These are phyloP conservation scores for Phytophthora macrochlamydospora DNA, from an alignment of 352 stramenopile genomes.

Conservation along the genomic window DNA sequence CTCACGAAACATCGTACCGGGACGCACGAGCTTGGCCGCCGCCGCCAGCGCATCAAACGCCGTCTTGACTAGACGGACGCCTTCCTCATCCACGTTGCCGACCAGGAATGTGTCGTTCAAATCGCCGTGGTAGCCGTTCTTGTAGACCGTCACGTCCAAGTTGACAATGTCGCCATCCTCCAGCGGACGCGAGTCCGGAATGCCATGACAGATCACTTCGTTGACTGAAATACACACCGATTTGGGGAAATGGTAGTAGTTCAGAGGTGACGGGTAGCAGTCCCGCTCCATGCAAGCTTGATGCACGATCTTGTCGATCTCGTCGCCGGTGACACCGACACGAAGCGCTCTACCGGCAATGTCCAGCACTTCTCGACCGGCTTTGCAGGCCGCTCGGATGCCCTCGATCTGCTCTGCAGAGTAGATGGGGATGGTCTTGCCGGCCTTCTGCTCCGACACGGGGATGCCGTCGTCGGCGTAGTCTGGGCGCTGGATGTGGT, in stretches of 20 bases:
- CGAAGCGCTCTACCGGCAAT: conserved; percentile 84
- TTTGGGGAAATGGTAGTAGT: conserved; percentile 98
- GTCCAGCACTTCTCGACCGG: conserved; percentile 94
- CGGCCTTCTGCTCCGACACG: conserved; percentile 57
- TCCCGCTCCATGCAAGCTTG: conserved; percentile 87
- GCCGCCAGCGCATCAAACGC: conserved; percentile 92
- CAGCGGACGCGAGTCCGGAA: conserved; percentile 94
- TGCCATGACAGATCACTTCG: conserved; percentile 96
- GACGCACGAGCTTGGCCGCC: conserved; percentile 89
- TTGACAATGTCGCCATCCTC: conserved; percentile 98
- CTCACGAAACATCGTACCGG: conserved; percentile 94
- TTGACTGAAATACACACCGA: conserved; percentile 87
- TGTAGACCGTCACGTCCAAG: conserved; percentile 96
- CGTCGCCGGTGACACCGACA: conserved; percentile 93
- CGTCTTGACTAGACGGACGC: conserved; percentile 89
- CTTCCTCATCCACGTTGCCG: conserved; percentile 93
- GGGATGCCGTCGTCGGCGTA: conserved; percentile 86
- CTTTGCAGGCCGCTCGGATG: conserved; percentile 88
- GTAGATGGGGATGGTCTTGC: conserved; percentile 91
- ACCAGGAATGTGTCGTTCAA: conserved; percentile 98
- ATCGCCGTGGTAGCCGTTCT: conserved; percentile 96
- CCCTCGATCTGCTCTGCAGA: conserved; percentile 91
- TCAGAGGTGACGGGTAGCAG: conserved; percentile 96
- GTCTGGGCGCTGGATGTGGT: conserved; percentile 84
- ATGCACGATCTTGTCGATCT: conserved; percentile 96